Percentiles rank a stretch among this genome's conserved stretches.
phyloP scores from a whole-genome alignment of 768 basidiomycete genomes.

The Termitomyces sp. region DNA sequence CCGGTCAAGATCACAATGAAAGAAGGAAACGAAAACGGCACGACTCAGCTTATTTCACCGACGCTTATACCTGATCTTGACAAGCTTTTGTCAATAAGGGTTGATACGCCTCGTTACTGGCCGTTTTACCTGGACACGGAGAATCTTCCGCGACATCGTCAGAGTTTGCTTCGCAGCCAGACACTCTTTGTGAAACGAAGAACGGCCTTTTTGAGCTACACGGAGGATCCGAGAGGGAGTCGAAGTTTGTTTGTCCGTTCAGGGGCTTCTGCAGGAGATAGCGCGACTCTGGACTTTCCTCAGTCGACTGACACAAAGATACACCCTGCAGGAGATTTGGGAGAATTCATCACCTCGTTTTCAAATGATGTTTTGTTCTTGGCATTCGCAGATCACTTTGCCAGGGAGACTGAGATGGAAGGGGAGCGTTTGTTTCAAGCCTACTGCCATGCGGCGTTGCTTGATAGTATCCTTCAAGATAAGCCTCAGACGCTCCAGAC shows the following conservation, averaged over 20 bases:
- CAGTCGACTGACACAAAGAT: slow-evolving; percentile 60
- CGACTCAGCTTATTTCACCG: slow-evolving; percentile 82
- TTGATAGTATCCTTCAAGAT: slow-evolving; percentile 90
- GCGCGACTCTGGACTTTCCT: slow-evolving; percentile 83
- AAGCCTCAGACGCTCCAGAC: slow-evolving; percentile 75
- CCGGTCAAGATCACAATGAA: slow-evolving; percentile 83
- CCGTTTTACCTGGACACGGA: slow-evolving; percentile 81
- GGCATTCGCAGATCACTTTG: slow-evolving; percentile 76
- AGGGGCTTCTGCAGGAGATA: slow-evolving; percentile 77
- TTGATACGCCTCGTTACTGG: slow-evolving; percentile 96
- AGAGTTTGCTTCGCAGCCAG: slow-evolving; percentile 64
- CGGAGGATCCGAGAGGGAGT: slow-evolving; percentile 90
- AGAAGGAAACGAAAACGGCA: slow-evolving; percentile 57
- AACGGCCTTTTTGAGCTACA: slow-evolving; percentile 89
- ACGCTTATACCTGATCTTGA: slow-evolving; percentile 90
- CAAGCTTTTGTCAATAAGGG: slow-evolving; percentile 71
- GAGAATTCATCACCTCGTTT: slow-evolving; percentile 83
- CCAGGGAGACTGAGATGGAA: slow-evolving; percentile 53
- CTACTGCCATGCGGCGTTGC: slow-evolving; percentile 69
- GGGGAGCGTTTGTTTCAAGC: slow-evolving; percentile 58
- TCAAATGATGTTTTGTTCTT: slow-evolving; percentile 78
- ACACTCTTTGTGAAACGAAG: slow-evolving; percentile 90
- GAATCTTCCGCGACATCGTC: slow-evolving; percentile 59
- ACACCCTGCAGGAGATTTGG: slow-evolving; percentile 68
- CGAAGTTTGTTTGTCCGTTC: slow-evolving; percentile 87